Percentiles rank a stretch among this genome's conserved stretches.
Evolutionary conservation across 129 eudicot species (phyloP).

Genomic region (Chrysanthemum makinoi): DNA sequence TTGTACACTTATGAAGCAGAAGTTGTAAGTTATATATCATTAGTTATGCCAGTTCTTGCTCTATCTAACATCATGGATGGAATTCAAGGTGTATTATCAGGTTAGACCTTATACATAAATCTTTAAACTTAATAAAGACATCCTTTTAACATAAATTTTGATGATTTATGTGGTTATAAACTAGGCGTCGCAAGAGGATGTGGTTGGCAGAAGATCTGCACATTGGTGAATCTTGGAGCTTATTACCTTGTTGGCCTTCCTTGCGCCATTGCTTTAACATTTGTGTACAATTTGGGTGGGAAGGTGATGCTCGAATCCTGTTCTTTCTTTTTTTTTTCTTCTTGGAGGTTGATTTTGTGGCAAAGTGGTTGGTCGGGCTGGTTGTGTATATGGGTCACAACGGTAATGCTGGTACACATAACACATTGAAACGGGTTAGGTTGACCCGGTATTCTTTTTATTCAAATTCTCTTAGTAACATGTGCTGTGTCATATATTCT

Average conservation of each 20-base stretch:
- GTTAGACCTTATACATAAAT: conserved; percentile 14
- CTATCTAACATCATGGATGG: conserved; percentile 50
- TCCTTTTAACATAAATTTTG: background rate
- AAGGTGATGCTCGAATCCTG: conserved; percentile 27
- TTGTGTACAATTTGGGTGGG: conserved; percentile 40
- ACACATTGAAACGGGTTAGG: no score
- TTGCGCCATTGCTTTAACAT: conserved; percentile 36
- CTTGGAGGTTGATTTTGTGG: background rate
- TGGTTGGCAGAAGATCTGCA: conserved; percentile 57
- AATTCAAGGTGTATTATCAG: conserved; percentile 48
- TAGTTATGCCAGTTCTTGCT: conserved; percentile 49
- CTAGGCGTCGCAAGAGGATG: conserved; percentile 63
- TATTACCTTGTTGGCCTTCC: conserved; percentile 53
- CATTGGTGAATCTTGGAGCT: conserved; percentile 50
- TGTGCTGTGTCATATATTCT: no score
- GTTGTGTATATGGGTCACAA: no score
- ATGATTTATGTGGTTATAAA: background rate
- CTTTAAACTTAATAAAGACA: background rate
- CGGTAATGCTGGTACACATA: no score
- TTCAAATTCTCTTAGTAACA: no score
- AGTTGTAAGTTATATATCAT: conserved; percentile 37
- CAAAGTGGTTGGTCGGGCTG: no score
- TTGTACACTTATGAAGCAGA: conserved; percentile 48
- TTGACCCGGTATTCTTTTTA: no score
- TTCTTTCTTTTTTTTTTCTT: background rate